These are phyloP conservation scores for Typha latifolia DNA, from an alignment of 176 grass and related monocot species.

Conservation along the genomic window DNA sequence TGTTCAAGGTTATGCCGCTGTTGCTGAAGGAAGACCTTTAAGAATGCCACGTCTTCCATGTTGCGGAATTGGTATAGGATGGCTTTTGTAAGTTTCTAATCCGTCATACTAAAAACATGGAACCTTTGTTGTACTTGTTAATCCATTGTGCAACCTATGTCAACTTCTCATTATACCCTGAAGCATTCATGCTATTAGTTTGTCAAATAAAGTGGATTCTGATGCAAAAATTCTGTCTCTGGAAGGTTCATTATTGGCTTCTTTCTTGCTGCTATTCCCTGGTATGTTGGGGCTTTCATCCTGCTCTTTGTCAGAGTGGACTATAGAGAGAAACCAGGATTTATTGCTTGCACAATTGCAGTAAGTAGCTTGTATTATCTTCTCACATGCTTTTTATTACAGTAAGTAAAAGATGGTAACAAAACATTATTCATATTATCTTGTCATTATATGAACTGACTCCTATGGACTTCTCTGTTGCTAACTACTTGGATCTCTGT, in stretches of 20 bases:
- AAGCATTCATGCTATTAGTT: slow-evolving; percentile 15
- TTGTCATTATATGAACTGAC: no score
- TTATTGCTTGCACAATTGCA: slow-evolving; percentile 82
- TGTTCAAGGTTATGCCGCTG: slow-evolving; percentile 51
- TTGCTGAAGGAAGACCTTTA: slow-evolving; percentile 82
- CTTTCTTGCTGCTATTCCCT: slow-evolving; percentile 89
- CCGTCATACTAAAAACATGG: background rate
- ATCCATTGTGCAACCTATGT: background rate
- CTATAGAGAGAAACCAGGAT: slow-evolving; percentile 86
- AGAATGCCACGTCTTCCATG: slow-evolving; percentile 72
- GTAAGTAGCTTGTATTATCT: slow-evolving; percentile 44
- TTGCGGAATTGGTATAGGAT: slow-evolving; percentile 85
- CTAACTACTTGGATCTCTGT: no score
- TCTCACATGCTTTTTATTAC: background rate
- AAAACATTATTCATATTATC: background rate
- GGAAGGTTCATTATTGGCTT: slow-evolving; percentile 85
- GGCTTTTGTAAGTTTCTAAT: slow-evolving; percentile 61
- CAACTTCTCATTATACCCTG: slow-evolving; percentile 10
- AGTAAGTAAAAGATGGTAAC: background rate
- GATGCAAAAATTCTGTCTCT: slow-evolving; percentile 15
- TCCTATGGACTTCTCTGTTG: no score
- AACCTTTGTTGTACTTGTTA: background rate
- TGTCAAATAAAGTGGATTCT: background rate
- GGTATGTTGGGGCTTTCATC: slow-evolving; percentile 92
- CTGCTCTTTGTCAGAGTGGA: slow-evolving; percentile 72